Base-by-base conservation (phyloP, 2,329 filamentous ascomycete species). In the Paraconiothyrium sp. region DNA sequence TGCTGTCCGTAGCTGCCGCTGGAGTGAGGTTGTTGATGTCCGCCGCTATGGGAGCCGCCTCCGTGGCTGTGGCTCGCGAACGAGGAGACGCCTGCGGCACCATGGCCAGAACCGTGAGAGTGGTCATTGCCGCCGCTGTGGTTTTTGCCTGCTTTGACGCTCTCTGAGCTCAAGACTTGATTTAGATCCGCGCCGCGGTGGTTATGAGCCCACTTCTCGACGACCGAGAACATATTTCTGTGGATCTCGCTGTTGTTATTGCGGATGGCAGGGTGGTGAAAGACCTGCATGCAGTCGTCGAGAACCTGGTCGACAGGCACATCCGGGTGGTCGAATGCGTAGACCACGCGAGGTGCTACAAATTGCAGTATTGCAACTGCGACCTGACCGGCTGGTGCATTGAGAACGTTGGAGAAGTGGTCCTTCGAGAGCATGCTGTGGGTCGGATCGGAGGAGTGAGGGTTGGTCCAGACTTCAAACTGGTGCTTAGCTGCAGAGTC, bases 321-420 rank as follows among this genome's bases (percentile, higher is more conserved):
- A 47, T 90, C 88, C 2, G 91, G 87, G 75, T 98, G 92, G 67
- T 98, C 92, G 93, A 94, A 98, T 3, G 94, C 94, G 74, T 94
- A 97, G 22, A 99, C 84, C 51, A 98, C 82, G 37, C 94, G 91
- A 1, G 94, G 94, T 1, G 93, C 92, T 35, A 91, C 88, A 71
- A 97, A 98, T 82, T 96, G 89, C 27, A 98, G 81, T 61, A 97
- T 91, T 0, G 71, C 73, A 6, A 81, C 77, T 2, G 83, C 83
- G 10, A 84, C 75, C 65, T 82, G 76, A 10, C 83, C 83, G 7
- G 83, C 82, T 4, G 83, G 83, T 56, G 79, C 73, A 67, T 85
- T 85, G 20, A 85, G 71, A 30, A 84, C 74, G 67, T 85, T 85
- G 43, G 77, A 80, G 71, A 85, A 85, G 64, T 85, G 83, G 61